A percentile compares a stretch with the other conserved stretches of the same genome.
Evolutionary conservation across 2,329 filamentous ascomycete genomes (phyloP).

Genomic region (Aspergillus niger): DNA sequence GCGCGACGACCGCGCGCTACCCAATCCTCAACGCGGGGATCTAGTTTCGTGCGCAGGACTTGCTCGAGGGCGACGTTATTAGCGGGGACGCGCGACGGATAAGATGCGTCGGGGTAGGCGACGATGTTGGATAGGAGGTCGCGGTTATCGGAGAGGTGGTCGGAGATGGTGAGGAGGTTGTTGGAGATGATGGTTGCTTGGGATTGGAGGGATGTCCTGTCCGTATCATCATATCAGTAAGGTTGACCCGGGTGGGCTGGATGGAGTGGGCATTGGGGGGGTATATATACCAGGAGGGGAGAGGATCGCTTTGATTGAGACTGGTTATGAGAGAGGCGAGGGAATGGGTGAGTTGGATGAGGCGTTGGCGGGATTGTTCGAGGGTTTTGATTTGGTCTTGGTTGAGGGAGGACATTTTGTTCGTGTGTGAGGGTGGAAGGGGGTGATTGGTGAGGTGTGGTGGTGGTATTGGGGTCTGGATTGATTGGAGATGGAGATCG

Average conservation of each 20-base stretch:
- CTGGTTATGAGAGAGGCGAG: constrained; percentile 65
- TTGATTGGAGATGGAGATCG: neutral
- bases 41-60: constrained; percentile 79
- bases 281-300: constrained; percentile 65
- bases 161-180: constrained; percentile 68
- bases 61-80: constrained; percentile 66
- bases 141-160: constrained; percentile 65
- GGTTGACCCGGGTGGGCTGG: neutral
- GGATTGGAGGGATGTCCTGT: constrained; percentile 70
- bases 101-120: constrained; percentile 75
- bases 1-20: constrained; percentile 61
- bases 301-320: constrained; percentile 63
- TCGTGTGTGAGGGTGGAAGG: neutral
- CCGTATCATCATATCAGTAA: neutral
- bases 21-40: constrained; percentile 73
- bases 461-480: neutral
- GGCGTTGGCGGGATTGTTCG: constrained; percentile 68
- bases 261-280: neutral
- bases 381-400: constrained; percentile 60
- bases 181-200: constrained; percentile 70
- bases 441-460: neutral
- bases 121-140: constrained; percentile 70
- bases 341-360: constrained; percentile 69
- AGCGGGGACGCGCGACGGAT: constrained; percentile 66
- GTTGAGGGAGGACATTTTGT: constrained; percentile 40